Evolutionary conservation across 331 rosid species (phyloP), one percentile per base, ranked within the genome.

Genomic region (Cydonia oblonga): DNA sequence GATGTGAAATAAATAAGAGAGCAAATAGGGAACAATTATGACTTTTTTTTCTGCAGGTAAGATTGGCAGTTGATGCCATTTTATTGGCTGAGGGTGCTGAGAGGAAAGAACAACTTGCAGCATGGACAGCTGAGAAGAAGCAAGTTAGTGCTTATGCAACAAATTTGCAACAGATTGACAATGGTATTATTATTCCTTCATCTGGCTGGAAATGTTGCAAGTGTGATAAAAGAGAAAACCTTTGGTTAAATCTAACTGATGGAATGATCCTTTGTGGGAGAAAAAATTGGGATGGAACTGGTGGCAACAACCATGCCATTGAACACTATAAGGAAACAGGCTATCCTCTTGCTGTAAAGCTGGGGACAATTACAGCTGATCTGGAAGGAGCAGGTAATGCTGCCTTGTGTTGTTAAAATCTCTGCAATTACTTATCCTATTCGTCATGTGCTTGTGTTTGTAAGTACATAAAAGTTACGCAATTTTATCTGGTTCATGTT

Each of bases 271-370:
- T 88, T 68, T 93, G 98, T 79, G 98, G 98, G 85, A 87, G 98
- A 79, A 89, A 28, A 84, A 93, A 86, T 71, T 93, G 96, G 96
- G 98, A 87, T 76, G 97, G 98, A 58, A 91, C 75, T 69, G 98
- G 98, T 71, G 98, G 98, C 54, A 93, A 93, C 83, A 81, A 93
- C 83, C 98, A 93, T 76, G 98, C 98, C n/a, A 38, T 88, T 80
- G 91, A 91, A 53, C 90, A 91, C 82, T 93, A 86, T 62, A 88
- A 84, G 67, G 85, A 89, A 77, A 91, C 97, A 0, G 74, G 86
- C 79, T 88, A 86, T 73, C 98, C 98, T 71, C 92, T 93, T 86
- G 96, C 98, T 28, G 96, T 93, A 53, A 93, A 93, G 86, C 92
- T 93, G 33, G 98, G 98, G 58, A 93, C 98, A 60, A 87, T 93